Evolutionary conservation across 208 protist species (phyloP).

Genomic region (Acanthamoeba castellanii): DNA sequence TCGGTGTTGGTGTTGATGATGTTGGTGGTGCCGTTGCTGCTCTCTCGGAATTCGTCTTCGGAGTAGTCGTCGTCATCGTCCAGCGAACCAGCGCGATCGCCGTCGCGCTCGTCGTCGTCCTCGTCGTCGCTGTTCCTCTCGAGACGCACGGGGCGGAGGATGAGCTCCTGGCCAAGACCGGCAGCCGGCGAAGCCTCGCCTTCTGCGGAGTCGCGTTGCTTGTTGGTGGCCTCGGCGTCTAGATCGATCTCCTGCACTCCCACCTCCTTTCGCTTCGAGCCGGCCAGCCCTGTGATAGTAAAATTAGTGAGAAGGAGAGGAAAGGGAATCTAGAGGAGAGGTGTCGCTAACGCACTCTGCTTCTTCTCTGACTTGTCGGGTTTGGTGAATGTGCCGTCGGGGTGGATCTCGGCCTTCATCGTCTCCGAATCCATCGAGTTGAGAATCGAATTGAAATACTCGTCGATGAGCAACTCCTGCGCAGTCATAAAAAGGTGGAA

Average conservation of each 20-base stretch:
- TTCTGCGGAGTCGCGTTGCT: background rate
- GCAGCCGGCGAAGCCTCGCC: background rate
- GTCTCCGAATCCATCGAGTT: slow-evolving; percentile 63
- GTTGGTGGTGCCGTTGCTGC: background rate
- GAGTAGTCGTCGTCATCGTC: background rate
- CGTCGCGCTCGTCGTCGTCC: background rate
- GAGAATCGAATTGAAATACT: slow-evolving; percentile 51
- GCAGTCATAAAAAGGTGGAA: background rate
- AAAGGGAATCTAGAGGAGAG: background rate
- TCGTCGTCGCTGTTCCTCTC: slow-evolving; percentile 38
- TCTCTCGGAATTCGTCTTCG: slow-evolving; percentile 3
- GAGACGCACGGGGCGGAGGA: slow-evolving; percentile 2
- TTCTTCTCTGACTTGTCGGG: slow-evolving; percentile 57
- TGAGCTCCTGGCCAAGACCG: background rate
- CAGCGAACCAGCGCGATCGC: background rate
- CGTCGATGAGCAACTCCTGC: slow-evolving; percentile 46
- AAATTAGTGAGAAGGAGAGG: background rate
- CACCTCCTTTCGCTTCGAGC: slow-evolving; percentile 20
- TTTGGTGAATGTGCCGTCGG: slow-evolving; percentile 45
- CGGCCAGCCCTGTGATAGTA: background rate
- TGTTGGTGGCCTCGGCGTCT: background rate
- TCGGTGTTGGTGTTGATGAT: background rate
- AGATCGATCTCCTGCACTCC: slow-evolving; percentile 61
- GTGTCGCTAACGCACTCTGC: background rate
- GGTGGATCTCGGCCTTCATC: slow-evolving; percentile 66